Evolutionary conservation across 352 stramenopile species (phyloP), one percentile per base, ranked within the genome.

Genomic region (Aphanomyces stellatus): DNA sequence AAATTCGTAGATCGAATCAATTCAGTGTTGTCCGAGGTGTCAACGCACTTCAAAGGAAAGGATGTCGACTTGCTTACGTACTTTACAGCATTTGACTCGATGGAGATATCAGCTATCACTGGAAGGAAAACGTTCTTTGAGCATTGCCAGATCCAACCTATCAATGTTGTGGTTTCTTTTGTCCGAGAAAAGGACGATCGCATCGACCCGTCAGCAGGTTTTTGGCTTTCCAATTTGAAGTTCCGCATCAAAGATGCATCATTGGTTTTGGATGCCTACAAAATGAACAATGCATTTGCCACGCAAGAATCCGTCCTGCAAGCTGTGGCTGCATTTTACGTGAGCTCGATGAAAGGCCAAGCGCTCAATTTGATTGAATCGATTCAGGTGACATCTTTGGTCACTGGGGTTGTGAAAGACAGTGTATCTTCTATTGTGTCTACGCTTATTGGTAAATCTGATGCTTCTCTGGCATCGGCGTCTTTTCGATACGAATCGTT

Each of bases 221-320:
- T 92, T 43, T 94, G 83, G 85, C 72, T 94, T 13, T 77, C 80
- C 0, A 88, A 92, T 64, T 73, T 94, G 15, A 92, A 92, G 69
- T 65, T 94, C 56, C 87, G 90, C 74, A 92, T 94, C 62, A 85
- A 94, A 43, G 90, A 92, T 65, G 85, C 85, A 22, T 91, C 80
- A 60, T 65, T 94, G n/a, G 83, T 77, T 4, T 71, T 94, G 1
- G 79, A 87, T 25, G 78, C 74, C 19, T 94, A 87, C 69, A 76
- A 74, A 33, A 35, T 94, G 25, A 72, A 77, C 2, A 79, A 90
- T 33, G 85, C 84, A 11, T 65, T 92, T 62, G 84, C 82, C 8
- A 92, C 85, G 3, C 80, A 91, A 53, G 82, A 92, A 40, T 84
- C 79, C 41, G 69, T 94, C 3, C 31, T 82, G n/a, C 79, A 78